These are phyloP conservation scores for Suillus discolor DNA, from an alignment of 768 basidiomycete species.

Conservation along the genomic window DNA sequence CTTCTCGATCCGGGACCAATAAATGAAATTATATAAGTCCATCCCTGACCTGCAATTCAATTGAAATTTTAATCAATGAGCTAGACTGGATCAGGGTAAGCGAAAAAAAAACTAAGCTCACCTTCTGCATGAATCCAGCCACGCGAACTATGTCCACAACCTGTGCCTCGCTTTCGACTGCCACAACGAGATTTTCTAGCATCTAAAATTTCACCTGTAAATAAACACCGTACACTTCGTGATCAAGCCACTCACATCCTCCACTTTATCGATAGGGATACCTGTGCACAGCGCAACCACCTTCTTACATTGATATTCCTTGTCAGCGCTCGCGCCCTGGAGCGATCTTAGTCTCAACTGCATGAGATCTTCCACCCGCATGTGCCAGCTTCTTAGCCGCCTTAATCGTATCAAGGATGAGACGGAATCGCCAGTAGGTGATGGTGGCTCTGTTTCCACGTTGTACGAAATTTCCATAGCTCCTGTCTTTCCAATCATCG, in stretches of 20 bases:
- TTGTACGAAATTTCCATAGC: slow-evolving; percentile 63
- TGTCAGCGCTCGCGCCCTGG: slow-evolving; percentile 82
- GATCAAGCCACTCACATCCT: slow-evolving; percentile 65
- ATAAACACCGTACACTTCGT: slow-evolving; percentile 20
- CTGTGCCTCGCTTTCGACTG: slow-evolving; percentile 86
- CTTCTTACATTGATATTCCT: slow-evolving; percentile 89
- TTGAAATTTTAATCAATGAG: slow-evolving; percentile 24
- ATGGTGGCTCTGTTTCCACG: slow-evolving; percentile 72
- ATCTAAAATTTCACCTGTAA: slow-evolving; percentile 50
- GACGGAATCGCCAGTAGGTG: slow-evolving; percentile 60
- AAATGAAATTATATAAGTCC: slow-evolving; percentile 39
- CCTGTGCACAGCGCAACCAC: slow-evolving; percentile 89
- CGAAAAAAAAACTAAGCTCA: slow-evolving; percentile 32
- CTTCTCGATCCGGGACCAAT: slow-evolving; percentile 12
- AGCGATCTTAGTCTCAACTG: slow-evolving; percentile 66
- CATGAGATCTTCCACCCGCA: slow-evolving; percentile 75
- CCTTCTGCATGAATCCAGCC: slow-evolving; percentile 92
- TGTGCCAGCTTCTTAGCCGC: slow-evolving; percentile 83
- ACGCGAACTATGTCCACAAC: slow-evolving; percentile 83
- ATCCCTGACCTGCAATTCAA: slow-evolving; percentile 38
- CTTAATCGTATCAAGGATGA: slow-evolving; percentile 70
- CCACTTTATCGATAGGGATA: slow-evolving; percentile 85
- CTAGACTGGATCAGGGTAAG: slow-evolving; percentile 22
- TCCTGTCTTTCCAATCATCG: slow-evolving; percentile 64
- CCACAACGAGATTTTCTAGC: slow-evolving; percentile 82